phyloP scores from a whole-genome alignment of 2,329 filamentous ascomycete species.

The Cladophialophora exuberans region DNA sequence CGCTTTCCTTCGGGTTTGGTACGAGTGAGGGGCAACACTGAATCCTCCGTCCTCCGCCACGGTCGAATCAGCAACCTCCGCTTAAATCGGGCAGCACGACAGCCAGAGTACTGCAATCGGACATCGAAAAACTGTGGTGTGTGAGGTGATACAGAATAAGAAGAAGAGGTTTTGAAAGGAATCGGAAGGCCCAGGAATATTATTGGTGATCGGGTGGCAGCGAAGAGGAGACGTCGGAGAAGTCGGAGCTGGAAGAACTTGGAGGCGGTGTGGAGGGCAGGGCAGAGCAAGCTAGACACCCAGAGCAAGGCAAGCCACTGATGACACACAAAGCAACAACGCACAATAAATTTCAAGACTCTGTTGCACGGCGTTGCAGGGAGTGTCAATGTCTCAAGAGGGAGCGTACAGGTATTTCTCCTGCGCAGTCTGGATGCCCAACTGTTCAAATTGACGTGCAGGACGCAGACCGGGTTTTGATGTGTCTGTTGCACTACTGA shows the following conservation, averaged over 20 bases:
- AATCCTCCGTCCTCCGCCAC: slow-evolving; percentile 7
- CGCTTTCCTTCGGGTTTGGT: slow-evolving; percentile 13
- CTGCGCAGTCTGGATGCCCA: slow-evolving; percentile 11
- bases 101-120: slow-evolving; percentile 17
- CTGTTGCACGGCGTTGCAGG: not conserved
- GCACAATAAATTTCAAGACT: slow-evolving; percentile 8
- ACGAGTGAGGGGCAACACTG: slow-evolving; percentile 27
- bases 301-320: slow-evolving; percentile 6
- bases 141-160: slow-evolving; percentile 24
- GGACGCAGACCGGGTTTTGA: slow-evolving; percentile 15
- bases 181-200: slow-evolving; percentile 9
- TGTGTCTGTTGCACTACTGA: slow-evolving; percentile 1
- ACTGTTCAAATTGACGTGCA: slow-evolving; percentile 11
- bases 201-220: slow-evolving; percentile 23
- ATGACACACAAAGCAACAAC: slow-evolving; percentile 1
- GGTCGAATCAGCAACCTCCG: slow-evolving; percentile 25
- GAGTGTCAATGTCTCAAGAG: slow-evolving; percentile 6
- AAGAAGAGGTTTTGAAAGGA: slow-evolving; percentile 9
- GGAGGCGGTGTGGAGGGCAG: slow-evolving; percentile 19
- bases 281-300: not conserved
- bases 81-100: slow-evolving; percentile 20
- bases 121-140: slow-evolving; percentile 22
- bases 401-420: not conserved
- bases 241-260: slow-evolving; percentile 9
- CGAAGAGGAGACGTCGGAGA: slow-evolving; percentile 10